Base-by-base conservation (phyloP, 345 rosid species). In the Gossypium bickii region DNA sequence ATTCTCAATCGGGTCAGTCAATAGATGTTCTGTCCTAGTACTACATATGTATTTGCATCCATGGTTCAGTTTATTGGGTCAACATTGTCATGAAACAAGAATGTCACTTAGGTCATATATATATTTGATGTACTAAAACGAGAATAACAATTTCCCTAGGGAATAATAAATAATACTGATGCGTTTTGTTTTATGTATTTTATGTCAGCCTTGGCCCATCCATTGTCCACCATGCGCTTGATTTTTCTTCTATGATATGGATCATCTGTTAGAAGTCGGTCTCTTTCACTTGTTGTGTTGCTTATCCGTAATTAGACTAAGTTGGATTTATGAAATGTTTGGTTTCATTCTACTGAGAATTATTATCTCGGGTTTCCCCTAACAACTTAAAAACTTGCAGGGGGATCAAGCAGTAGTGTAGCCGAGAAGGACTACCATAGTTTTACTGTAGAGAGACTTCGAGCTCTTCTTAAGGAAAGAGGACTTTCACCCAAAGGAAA, bases 1-100 rank as follows among this genome's bases (percentile, higher is more conserved):
- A 67, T 82, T 79, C 87, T 75, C 78, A 77, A 74, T 90, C 84
- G 74, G 98, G 97, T 89, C 77, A 78, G 78, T 63, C 45, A 18
- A 17, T 55, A 13, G 74, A 71, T 51, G 56, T 24, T 69, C 58
- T 74, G 53, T n/a, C 34, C 34, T 74, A 27, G 67, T 47, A 20
- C 9, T 48, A 52, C 66, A 9, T 59, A 48, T 68, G 7, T 49
- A 55, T 48, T 24, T 6, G 10, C 38, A 8, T 44, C 13, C 55
- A 20, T 65, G 24, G 65, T 72, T 66, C 24, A 43, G 0, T 38
- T 12, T 1, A 62, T 34, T 18, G 16, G 12, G 16, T 66, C 27
- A 18, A 18, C 29, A 44, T 44, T 66, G 70, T 44, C 52, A 11
- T 17, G 24, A 63, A 63, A 63, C 24, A 34, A 66, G 34, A 66